Conservation (phyloP, 169 alveolate species). For the Plasmodium gallinaceum region DNA sequence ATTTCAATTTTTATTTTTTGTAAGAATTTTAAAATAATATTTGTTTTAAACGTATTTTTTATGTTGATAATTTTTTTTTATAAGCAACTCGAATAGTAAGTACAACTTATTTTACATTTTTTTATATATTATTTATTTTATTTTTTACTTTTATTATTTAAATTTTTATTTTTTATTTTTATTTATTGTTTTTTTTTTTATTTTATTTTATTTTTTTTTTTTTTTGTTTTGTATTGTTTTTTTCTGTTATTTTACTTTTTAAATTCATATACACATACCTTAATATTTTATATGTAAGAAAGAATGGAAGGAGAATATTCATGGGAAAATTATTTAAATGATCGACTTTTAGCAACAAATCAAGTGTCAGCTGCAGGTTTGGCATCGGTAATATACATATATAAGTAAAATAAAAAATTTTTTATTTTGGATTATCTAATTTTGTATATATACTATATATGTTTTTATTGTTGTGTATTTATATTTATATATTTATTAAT, state of each 20-base stretch:
- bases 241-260: background rate
- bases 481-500: background rate
- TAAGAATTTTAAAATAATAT: too few species aligned
- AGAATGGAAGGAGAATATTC: constrained; percentile 67
- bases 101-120: too few species aligned
- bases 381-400: constrained; percentile 41
- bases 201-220: background rate
- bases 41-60: too few species aligned
- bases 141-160: background rate
- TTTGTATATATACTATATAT: background rate
- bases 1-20: too few species aligned
- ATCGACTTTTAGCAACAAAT: constrained; percentile 62
- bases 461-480: background rate
- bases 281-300: background rate
- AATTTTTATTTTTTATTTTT: constrained; percentile 3
- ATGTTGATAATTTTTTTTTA: too few species aligned
- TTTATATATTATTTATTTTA: background rate
- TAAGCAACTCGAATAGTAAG: too few species aligned
- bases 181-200: background rate
- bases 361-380: constrained; percentile 73
- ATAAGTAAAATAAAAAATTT: background rate
- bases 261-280: background rate
- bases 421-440: background rate
- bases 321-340: constrained; percentile 64
- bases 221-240: background rate